These are phyloP conservation scores for Pogostemon cablin DNA, from an alignment of 257 asterid genomes.

Conservation along the genomic window DNA sequence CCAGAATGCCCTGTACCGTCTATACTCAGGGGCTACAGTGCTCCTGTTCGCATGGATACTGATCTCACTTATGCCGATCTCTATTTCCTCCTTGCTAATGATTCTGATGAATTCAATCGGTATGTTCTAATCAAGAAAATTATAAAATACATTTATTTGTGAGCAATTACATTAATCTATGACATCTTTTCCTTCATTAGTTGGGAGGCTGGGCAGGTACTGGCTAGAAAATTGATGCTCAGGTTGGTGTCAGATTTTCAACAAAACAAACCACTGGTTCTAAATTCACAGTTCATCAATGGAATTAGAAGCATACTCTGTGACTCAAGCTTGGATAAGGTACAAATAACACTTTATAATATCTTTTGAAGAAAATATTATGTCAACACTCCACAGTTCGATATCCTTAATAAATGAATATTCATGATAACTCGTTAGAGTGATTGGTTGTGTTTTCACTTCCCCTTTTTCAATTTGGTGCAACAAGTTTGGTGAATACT, in stretches of 20 bases:
- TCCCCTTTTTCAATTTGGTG: background rate
- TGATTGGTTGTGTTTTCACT: background rate
- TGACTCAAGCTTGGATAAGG: slow-evolving; percentile 82
- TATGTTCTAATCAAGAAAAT: slow-evolving; percentile 29
- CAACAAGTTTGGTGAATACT: background rate
- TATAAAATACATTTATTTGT: background rate
- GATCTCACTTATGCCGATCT: slow-evolving; percentile 74
- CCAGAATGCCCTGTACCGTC: slow-evolving; percentile 77
- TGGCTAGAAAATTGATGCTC: slow-evolving; percentile 87
- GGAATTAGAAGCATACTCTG: slow-evolving; percentile 69
- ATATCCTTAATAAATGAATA: background rate
- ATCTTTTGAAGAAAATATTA: background rate
- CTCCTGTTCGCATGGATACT: slow-evolving; percentile 78
- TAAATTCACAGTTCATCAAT: slow-evolving; percentile 59
- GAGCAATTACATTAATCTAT: slow-evolving; percentile 2
- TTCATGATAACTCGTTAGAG: background rate
- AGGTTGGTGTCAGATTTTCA: slow-evolving; percentile 73
- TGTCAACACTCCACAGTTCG: background rate
- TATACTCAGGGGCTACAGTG: slow-evolving; percentile 82
- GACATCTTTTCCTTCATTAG: slow-evolving; percentile 40
- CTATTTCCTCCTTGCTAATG: slow-evolving; percentile 80
- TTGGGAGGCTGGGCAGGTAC: slow-evolving; percentile 89
- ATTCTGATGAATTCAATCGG: slow-evolving; percentile 93
- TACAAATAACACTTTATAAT: slow-evolving; percentile 7
- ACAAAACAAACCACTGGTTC: slow-evolving; percentile 65